Percentiles rank a stretch among this genome's conserved stretches.
Evolutionary conservation across 257 asterid species (phyloP).

Genomic region (Plantago elongata): DNA sequence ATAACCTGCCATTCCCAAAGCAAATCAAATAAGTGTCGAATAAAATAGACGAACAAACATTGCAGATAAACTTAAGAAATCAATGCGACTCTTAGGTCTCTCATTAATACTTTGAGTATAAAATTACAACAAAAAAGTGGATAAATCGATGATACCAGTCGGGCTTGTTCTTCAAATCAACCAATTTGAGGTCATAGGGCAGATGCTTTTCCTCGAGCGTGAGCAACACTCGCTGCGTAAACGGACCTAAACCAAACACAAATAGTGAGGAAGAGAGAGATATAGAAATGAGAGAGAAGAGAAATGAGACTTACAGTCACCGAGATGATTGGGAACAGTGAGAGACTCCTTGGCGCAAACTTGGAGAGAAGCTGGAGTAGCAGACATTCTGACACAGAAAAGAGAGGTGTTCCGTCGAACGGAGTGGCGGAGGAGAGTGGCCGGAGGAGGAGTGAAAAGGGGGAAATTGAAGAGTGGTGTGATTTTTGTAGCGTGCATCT

Average conservation of each 20-base stretch:
- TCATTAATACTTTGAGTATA: too few relatives aligned
- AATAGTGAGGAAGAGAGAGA: neutral
- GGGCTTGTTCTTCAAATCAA: constrained; percentile 78
- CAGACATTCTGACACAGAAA: constrained; percentile 36
- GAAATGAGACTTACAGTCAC: constrained; percentile 64
- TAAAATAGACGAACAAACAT: too few relatives aligned
- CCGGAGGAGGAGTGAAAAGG: constrained; percentile 1
- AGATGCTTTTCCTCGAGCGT: constrained; percentile 86
- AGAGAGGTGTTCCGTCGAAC: constrained; percentile 21
- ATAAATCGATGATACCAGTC: constrained; percentile 47
- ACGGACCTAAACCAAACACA: constrained; percentile 55
- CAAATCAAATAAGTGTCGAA: neutral
- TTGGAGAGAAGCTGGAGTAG: constrained; percentile 51
- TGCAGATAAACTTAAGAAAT: too few relatives aligned
- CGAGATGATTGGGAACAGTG: constrained; percentile 70
- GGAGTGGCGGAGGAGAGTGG: neutral
- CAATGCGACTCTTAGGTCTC: too few relatives aligned
- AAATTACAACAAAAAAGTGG: neutral
- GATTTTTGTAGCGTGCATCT: constrained; percentile 51
- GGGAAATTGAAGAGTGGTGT: constrained; percentile 36
- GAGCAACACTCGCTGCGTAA: constrained; percentile 82
- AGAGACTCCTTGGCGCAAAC: constrained; percentile 72
- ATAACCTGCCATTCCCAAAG: constrained; percentile 41
- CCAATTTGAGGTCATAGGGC: constrained; percentile 74
- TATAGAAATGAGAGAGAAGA: neutral